Conservation (phyloP, 768 basidiomycete genomes). For the Terana coerulea region DNA sequence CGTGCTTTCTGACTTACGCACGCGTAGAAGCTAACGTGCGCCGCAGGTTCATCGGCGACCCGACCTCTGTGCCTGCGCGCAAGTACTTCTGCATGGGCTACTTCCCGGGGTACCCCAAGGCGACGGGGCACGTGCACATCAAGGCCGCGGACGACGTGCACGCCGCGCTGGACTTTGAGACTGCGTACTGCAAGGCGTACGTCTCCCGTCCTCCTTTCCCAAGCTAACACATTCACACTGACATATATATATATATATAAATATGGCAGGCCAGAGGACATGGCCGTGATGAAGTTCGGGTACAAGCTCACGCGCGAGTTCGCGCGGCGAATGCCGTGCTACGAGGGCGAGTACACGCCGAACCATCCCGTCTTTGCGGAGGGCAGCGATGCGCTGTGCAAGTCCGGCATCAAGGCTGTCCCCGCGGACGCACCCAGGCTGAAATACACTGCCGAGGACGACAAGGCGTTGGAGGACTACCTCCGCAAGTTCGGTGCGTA, state of each 20-base stretch:
- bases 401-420: slow-evolving; percentile 18
- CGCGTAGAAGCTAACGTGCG: neutral
- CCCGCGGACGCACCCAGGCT: slow-evolving; percentile 27
- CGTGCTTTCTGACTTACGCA: neutral
- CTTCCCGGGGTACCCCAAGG: slow-evolving; percentile 38
- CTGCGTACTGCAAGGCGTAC: slow-evolving; percentile 43
- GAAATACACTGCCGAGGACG: slow-evolving; percentile 31
- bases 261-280: slow-evolving; percentile 23
- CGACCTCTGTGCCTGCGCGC: slow-evolving; percentile 12
- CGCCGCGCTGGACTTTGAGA: slow-evolving; percentile 40
- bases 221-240: neutral
- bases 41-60: slow-evolving; percentile 16
- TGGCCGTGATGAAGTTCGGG: slow-evolving; percentile 43
- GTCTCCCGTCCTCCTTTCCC: slow-evolving; percentile 11
- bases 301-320: slow-evolving; percentile 59
- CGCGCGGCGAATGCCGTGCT: slow-evolving; percentile 46
- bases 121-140: slow-evolving; percentile 48
- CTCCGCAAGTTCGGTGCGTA: slow-evolving; percentile 19
- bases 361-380: slow-evolving; percentile 29
- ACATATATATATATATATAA: no score
- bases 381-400: slow-evolving; percentile 22
- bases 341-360: slow-evolving; percentile 29
- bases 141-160: slow-evolving; percentile 36
- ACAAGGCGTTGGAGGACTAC: slow-evolving; percentile 29
- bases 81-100: slow-evolving; percentile 20